Evolutionary conservation across 495 filamentous ascomycete species (phyloP).

Genomic region (Neurospora africana): DNA sequence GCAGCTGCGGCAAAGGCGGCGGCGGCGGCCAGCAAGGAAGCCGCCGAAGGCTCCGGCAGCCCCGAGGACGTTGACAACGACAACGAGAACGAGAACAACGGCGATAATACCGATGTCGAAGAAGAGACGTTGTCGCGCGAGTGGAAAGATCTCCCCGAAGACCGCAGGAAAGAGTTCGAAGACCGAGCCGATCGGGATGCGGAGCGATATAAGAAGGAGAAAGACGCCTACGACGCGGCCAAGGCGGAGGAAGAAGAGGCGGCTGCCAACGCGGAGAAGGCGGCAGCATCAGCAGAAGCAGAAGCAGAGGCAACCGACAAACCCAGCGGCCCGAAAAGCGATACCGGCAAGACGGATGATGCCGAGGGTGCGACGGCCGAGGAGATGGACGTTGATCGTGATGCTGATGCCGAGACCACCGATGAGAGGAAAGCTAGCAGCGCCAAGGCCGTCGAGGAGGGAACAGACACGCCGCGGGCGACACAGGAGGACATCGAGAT

Average conservation of each 20-base stretch:
- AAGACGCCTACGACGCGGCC: conserved; percentile 23
- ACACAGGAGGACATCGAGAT: conserved; percentile 35
- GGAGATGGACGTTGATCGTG: not conserved
- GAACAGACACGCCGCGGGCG: conserved; percentile 5
- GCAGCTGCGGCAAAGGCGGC: conserved; percentile 25
- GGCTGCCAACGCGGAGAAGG: conserved; percentile 5
- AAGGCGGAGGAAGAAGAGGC: conserved; percentile 9
- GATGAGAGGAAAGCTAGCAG: not conserved
- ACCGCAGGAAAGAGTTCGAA: conserved; percentile 34
- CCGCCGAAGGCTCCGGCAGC: conserved; percentile 54
- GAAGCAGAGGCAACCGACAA: conserved; percentile 8
- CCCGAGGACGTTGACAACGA: conserved; percentile 54
- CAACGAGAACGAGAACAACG: conserved; percentile 32
- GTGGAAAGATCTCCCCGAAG: conserved; percentile 38
- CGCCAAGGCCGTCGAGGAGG: conserved; percentile 1
- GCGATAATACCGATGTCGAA: conserved; percentile 18
- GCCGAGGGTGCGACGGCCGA: conserved; percentile 1
- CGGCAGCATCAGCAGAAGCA: conserved; percentile 8
- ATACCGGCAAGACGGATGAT: conserved; percentile 18
- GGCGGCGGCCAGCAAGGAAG: conserved; percentile 47
- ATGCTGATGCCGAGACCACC: not conserved
- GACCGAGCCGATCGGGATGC: conserved; percentile 30
- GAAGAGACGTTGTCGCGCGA: conserved; percentile 38
- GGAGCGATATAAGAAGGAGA: conserved; percentile 33
- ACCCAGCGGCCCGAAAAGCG: conserved; percentile 9